Percentiles rank a stretch among this genome's conserved stretches.
phyloP scores from a whole-genome alignment of 2,329 filamentous ascomycete genomes.

The Penicillium sp. region DNA sequence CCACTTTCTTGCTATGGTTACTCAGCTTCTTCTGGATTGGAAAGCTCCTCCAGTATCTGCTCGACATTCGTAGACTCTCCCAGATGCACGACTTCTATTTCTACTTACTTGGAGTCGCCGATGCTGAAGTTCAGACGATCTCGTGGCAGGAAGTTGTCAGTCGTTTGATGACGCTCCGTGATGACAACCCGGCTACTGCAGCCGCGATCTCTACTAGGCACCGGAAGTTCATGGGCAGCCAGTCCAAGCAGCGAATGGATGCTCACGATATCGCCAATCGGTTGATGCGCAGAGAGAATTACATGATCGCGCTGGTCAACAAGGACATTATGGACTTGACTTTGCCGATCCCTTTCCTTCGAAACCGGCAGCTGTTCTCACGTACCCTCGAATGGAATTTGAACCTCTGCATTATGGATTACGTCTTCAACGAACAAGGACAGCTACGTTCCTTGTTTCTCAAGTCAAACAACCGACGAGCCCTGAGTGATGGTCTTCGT shows the following conservation, averaged over 20 bases:
- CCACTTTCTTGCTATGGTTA: conserved; percentile 78
- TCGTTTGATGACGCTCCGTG: conserved; percentile 77
- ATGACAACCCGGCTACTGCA: conserved; percentile 83
- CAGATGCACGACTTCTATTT: conserved; percentile 84
- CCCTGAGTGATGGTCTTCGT: conserved; percentile 74
- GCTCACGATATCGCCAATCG: conserved; percentile 97
- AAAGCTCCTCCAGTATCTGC: conserved; percentile 70
- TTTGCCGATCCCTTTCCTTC: conserved; percentile 78
- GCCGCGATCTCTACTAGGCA: conserved; percentile 58
- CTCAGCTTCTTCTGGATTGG: conserved; percentile 83
- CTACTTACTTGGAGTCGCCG: conserved; percentile 76
- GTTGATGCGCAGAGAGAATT: conserved; percentile 95
- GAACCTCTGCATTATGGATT: conserved; percentile 85
- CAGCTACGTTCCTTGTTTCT: conserved; percentile 85
- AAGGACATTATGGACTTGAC: conserved; percentile 90
- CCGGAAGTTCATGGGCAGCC: conserved; percentile 67
- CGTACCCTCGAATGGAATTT: conserved; percentile 90
- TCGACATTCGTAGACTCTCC: conserved; percentile 69
- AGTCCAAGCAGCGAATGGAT: conserved; percentile 90
- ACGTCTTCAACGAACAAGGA: conserved; percentile 85
- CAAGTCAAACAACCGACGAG: conserved; percentile 73
- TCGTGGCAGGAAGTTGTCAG: conserved; percentile 91
- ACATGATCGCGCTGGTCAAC: conserved; percentile 94
- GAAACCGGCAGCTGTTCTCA: conserved; percentile 78
- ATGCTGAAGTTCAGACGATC: conserved; percentile 86